These are phyloP conservation scores for Geosmithia flava DNA, from an alignment of 2,329 filamentous ascomycete species.

Conservation along the genomic window DNA sequence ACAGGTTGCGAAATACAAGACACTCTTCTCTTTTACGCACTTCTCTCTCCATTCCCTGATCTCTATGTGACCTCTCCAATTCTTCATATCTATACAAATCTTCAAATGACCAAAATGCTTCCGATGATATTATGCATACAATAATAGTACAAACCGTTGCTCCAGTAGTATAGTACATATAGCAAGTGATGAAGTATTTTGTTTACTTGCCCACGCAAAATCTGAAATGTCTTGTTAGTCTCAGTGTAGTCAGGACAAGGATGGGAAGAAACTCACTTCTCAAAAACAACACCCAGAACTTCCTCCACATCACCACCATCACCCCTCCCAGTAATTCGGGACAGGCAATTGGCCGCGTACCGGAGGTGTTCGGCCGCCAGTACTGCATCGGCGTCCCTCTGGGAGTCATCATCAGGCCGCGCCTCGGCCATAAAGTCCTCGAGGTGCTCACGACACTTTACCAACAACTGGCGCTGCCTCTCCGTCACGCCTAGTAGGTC, in stretches of 20 bases:
- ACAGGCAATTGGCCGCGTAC: constrained; percentile 66
- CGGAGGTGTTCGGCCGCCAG: constrained; percentile 83
- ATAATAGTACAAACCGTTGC: background rate
- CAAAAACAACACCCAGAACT: constrained; percentile 91
- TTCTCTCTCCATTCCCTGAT: no score
- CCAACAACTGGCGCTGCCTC: constrained; percentile 72
- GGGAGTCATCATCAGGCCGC: constrained; percentile 14
- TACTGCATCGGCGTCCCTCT: constrained; percentile 63
- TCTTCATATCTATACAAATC: no score
- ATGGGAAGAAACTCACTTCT: constrained; percentile 70
- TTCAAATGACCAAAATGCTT: background rate
- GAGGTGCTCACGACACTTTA: constrained; percentile 59
- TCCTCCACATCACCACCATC: constrained; percentile 87
- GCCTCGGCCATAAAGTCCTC: constrained; percentile 59
- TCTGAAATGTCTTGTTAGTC: constrained; percentile 10
- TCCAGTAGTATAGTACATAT: no score
- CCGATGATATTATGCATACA: background rate
- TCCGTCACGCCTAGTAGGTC: constrained; percentile 85
- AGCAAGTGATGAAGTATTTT: background rate
- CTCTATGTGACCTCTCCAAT: no score
- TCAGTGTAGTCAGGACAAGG: background rate
- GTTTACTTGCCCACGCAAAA: constrained; percentile 34
- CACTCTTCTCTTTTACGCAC: no score
- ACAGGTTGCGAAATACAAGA: no score
- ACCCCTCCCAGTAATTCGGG: constrained; percentile 76